Conservation (phyloP, 148 eudicot species). For the Hydrangea macrophylla region DNA sequence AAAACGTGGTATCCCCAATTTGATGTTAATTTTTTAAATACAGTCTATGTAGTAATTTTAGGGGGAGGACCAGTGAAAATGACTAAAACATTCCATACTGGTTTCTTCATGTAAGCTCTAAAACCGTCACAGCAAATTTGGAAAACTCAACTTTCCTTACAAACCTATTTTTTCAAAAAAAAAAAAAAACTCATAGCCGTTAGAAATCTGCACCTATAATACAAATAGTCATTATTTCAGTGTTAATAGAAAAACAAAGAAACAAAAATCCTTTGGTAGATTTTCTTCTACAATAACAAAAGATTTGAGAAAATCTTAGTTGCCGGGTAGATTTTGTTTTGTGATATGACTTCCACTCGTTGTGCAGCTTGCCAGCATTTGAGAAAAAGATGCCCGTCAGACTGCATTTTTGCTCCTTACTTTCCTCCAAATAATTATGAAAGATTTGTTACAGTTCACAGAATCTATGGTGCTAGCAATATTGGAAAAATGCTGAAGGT, state of each 20-base stretch:
- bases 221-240: not conserved
- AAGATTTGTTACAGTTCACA: constrained; percentile 44
- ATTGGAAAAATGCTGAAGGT: constrained; percentile 51
- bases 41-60: no score
- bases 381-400: constrained; percentile 48
- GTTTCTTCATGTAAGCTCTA: no score
- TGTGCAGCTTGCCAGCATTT: constrained; percentile 62
- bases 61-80: no score
- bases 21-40: no score
- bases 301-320: not conserved
- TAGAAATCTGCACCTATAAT: not conserved
- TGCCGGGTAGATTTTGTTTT: not conserved
- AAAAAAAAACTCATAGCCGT: not conserved
- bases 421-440: constrained; percentile 42
- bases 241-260: not conserved
- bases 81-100: no score
- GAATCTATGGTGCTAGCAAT: constrained; percentile 57
- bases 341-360: constrained; percentile 6
- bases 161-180: no score
- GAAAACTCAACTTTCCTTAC: no score
- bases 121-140: no score
- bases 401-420: constrained; percentile 54
- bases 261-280: not conserved
- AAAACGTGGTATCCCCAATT: no score
- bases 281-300: not conserved